A percentile compares a stretch with the other conserved stretches of the same genome.
Evolutionary conservation across 2,329 filamentous ascomycete species (phyloP).

Genomic region (Aspergillus japonicus): DNA sequence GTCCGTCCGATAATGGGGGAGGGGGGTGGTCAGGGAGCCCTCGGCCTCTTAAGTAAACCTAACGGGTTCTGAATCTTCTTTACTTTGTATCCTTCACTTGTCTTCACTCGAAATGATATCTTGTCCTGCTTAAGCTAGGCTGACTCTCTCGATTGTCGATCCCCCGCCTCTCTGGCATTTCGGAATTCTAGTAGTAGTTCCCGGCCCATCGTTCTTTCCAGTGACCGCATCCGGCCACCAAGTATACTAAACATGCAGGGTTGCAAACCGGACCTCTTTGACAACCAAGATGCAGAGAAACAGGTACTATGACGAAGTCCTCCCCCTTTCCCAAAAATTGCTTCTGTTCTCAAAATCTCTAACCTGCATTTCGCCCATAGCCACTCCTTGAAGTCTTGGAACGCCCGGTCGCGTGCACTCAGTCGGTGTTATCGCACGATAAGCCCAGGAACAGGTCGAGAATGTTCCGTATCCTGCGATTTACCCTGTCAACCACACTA

Average conservation of each 20-base stretch:
- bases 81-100: background rate
- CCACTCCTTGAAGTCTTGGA: conserved; percentile 11
- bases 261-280: background rate
- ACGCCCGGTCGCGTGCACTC: background rate
- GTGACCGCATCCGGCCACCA: background rate
- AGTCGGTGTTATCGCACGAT: conserved; percentile 3
- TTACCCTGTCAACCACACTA: conserved; percentile 19
- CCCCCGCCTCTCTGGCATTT: background rate
- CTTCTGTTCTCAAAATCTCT: conserved; percentile 5
- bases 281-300: conserved; percentile 31
- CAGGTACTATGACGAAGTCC: conserved; percentile 21
- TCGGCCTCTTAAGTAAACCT: background rate
- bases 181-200: background rate
- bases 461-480: conserved; percentile 20
- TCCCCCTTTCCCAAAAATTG: conserved; percentile 1
- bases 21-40: background rate
- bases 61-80: background rate
- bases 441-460: background rate
- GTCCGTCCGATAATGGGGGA: background rate
- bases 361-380: conserved; percentile 16
- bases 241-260: conserved; percentile 8
- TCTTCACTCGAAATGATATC: background rate
- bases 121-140: background rate
- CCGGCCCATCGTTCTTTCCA: background rate
- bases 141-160: background rate